Percentiles rank a stretch among this genome's conserved stretches.
Conservation (phyloP, 1,284 basidiomycete species). For the Moesziomyces parantarcticus region DNA sequence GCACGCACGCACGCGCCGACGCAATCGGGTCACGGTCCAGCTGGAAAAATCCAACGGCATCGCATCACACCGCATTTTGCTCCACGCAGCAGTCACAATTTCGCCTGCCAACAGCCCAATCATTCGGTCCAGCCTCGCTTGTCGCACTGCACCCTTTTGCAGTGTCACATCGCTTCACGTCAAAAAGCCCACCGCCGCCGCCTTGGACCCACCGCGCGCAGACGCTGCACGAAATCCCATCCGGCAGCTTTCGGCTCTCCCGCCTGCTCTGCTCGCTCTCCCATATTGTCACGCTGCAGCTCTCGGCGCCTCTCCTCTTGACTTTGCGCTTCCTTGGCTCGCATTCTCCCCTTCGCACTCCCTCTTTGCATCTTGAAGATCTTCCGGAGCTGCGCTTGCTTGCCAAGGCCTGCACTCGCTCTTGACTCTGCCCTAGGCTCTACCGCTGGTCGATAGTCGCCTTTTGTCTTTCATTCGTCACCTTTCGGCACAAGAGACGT, state of each 20-base stretch:
- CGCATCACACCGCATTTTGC: slow-evolving; percentile 8
- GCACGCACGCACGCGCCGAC: slow-evolving; percentile 15
- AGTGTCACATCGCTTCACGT: slow-evolving; percentile 19
- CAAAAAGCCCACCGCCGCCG: slow-evolving; percentile 1
- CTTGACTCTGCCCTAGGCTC: neutral
- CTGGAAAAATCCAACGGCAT: slow-evolving; percentile 14
- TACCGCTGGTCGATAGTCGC: slow-evolving; percentile 36
- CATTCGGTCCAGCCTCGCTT: slow-evolving; percentile 6
- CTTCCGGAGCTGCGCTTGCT: neutral
- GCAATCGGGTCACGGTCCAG: slow-evolving; percentile 5
- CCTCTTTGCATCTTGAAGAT: slow-evolving; percentile 2
- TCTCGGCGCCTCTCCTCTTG: neutral
- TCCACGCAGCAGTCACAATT: slow-evolving; percentile 9
- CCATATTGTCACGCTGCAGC: slow-evolving; percentile 30
- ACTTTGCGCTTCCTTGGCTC: neutral
- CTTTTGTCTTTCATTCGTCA: slow-evolving; percentile 4
- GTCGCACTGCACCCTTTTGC: slow-evolving; percentile 10
- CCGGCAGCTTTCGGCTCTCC: slow-evolving; percentile 7
- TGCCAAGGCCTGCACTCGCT: neutral
- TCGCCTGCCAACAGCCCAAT: slow-evolving; percentile 11
- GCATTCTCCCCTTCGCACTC: slow-evolving; percentile 5
- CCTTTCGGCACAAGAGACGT: slow-evolving; percentile 7
- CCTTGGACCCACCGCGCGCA: neutral
- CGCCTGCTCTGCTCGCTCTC: slow-evolving; percentile 2
- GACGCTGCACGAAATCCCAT: slow-evolving; percentile 4